phyloP scores from a whole-genome alignment of 352 stramenopile genomes.

The Globisporangium echinulatum region DNA sequence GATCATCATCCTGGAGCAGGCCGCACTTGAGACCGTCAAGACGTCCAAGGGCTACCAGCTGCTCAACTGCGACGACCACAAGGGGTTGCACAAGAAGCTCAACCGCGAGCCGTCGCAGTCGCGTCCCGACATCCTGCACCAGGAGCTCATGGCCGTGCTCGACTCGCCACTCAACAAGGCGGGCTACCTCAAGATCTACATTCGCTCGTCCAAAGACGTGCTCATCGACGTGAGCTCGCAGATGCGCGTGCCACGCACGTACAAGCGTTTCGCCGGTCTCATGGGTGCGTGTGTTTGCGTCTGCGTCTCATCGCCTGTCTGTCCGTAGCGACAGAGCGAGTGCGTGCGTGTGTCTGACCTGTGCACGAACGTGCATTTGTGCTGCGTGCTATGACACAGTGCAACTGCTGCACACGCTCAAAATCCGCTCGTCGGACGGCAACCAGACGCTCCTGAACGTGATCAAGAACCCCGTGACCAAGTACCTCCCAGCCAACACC shows the following conservation, averaged over 20 bases:
- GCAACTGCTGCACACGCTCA: conserved; percentile 99
- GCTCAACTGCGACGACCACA: conserved; percentile 99
- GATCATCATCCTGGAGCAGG: conserved; percentile 98
- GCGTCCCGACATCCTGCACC: conserved; percentile 98
- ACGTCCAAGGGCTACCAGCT: conserved; percentile 98
- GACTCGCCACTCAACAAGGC: conserved; percentile 99
- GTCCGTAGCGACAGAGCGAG: too few relatives aligned
- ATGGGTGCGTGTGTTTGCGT: conserved; percentile 73
- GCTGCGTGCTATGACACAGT: conserved; percentile 49
- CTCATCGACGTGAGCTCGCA: conserved; percentile 98
- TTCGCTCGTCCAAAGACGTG: conserved; percentile 95
- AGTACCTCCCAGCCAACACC: conserved; percentile 94
- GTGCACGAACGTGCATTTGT: neutral
- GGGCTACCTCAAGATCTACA: conserved; percentile 97
- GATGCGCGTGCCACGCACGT: conserved; percentile 98
- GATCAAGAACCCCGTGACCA: conserved; percentile 98
- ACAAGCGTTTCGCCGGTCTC: conserved; percentile 97
- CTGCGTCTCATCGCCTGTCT: too few relatives aligned
- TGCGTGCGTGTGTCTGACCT: too few relatives aligned
- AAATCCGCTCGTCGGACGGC: conserved; percentile 97
- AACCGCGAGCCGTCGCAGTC: conserved; percentile 95
- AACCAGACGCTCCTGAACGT: conserved; percentile 98
- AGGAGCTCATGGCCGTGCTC: conserved; percentile 97
- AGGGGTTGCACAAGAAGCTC: conserved; percentile 92
- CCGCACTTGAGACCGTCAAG: conserved; percentile 98